Base-by-base conservation (phyloP, 1,284 basidiomycete genomes). In the Wallemia mellicola region DNA sequence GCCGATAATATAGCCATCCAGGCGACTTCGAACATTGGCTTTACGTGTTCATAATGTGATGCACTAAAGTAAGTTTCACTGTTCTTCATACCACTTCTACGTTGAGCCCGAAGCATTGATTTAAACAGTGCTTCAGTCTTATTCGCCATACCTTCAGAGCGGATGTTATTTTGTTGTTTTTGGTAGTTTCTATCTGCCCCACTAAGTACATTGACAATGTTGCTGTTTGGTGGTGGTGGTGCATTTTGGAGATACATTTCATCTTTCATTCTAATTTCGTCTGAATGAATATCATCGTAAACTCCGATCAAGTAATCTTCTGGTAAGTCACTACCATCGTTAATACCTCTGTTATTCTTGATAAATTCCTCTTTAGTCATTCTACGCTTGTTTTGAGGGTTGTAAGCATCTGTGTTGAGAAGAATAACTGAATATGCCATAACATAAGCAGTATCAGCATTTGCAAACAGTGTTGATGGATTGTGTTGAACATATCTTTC, bases 231-330 rank as follows among this genome's bases (percentile, higher is more conserved):
- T 33, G 79, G 68, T 2, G 65, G 63, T 22, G 65, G 63, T 0
- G 74, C 67, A 5, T 75, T 71, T 7, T 65, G 62, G 5, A 61
- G 61, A 14, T 71, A 71, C 32, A 78, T 73, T 64, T 88, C 87
- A 66, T 95, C 91, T 72, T 94, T 94, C 89, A 96, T 94, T 65
- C 85, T 78, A 66, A 96, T 95, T 70, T 96, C 91, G 66, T 94
- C 88, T 55, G 70, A 75, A 59, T 80, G 77, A 64, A 96, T 95
- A 57, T 92, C 86, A 64, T 95, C 86, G 68, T 78, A 96, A 62
- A 94, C 83, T 27, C 71, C 72, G 3, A 73, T 75, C 32, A 95
- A 69, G 57, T 83, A 73, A 25, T 91, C 85, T 65, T 92, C 87
- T 0, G 88, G 85, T 57, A 96, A 76, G 69, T 91, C 82, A 55